Base-by-base conservation (phyloP, 331 rosid genomes). In the Phaseolus coccineus region DNA sequence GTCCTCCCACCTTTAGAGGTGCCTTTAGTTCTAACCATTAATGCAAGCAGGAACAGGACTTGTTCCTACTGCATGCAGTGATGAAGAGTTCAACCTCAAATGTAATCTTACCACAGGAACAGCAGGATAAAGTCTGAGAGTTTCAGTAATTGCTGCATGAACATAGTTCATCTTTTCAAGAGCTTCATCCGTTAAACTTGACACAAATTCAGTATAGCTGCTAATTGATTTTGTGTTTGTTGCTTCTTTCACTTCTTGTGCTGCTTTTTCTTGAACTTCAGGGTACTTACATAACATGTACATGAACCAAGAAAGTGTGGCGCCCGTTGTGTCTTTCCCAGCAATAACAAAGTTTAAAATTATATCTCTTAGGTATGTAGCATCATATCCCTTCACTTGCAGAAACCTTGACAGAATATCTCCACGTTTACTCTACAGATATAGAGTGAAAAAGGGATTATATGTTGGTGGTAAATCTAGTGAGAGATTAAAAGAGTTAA, bases 111-210 rank as follows among this genome's bases (percentile, higher is more conserved):
- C 97, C 96, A 92, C 96, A 5, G 98, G 97, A 81, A 91, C 89
- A 44, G 98, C 94, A 78, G 97, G 98, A 84, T 91, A 89, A 57
- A 95, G 87, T 85, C 97, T 86, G 71, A 94, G 97, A 44, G 98
- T 95, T 84, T 92, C 98, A 50, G 94, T 91, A 31, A 95, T 83
- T 24, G 88, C 82, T 33, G 97, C 97, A 82, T 91, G 93, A 58
- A 91, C 96, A 89, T 89, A 92, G 52, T 90, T 84, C 98, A 92
- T 89, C 65, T 88, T 88, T 71, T 88, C 97, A 52, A 95, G 80
- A 69, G 81, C 88, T 85, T 90, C 90, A 6, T 92, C 96, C 0
- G 85, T 83, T 70, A 95, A 27, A 74, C 67, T 71, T 22, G 82
- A 80, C 3, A 87, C 87, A 76, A 92, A 84, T 63, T 90, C 91